Conservation (phyloP, 371 early-diverging fungal species). For the Mortierella sp. region DNA sequence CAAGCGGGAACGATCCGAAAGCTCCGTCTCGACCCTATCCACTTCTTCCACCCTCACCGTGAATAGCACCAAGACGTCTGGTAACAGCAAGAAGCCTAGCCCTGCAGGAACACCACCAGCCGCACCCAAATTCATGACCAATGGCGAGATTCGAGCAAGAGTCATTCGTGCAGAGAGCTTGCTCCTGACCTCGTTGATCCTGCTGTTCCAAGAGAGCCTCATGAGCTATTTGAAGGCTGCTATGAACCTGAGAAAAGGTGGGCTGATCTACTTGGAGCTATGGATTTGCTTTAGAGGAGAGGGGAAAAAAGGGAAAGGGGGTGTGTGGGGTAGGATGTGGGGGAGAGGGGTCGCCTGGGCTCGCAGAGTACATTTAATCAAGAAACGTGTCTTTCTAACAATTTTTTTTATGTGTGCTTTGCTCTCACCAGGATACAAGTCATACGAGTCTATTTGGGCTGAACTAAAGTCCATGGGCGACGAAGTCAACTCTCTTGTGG, state of each 20-base stretch:
- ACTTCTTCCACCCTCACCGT: no score
- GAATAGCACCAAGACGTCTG: neutral
- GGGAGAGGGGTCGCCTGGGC: no score
- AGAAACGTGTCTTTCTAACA: no score
- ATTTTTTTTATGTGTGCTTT: neutral
- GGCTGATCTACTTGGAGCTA: neutral
- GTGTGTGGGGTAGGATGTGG: no score
- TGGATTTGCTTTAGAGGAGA: neutral
- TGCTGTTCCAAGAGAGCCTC: conserved; percentile 65
- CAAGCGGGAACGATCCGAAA: no score
- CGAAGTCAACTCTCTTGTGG: conserved; percentile 26
- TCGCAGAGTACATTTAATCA: no score
- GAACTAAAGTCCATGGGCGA: conserved; percentile 52
- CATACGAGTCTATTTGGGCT: conserved; percentile 51
- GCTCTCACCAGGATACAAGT: conserved; percentile 50
- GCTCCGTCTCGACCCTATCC: no score
- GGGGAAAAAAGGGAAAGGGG: no score
- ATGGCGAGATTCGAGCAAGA: conserved; percentile 69
- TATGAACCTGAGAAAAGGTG: conserved; percentile 70
- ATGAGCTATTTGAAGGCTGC: conserved; percentile 72
- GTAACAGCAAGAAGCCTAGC: conserved; percentile 10
- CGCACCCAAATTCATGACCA: conserved; percentile 56
- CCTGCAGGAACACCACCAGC: conserved; percentile 31
- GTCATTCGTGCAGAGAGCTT: conserved; percentile 70
- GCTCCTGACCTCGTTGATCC: conserved; percentile 64